These are phyloP conservation scores for Termitomyces sp. DNA, from an alignment of 768 basidiomycete genomes.

Conservation along the genomic window DNA sequence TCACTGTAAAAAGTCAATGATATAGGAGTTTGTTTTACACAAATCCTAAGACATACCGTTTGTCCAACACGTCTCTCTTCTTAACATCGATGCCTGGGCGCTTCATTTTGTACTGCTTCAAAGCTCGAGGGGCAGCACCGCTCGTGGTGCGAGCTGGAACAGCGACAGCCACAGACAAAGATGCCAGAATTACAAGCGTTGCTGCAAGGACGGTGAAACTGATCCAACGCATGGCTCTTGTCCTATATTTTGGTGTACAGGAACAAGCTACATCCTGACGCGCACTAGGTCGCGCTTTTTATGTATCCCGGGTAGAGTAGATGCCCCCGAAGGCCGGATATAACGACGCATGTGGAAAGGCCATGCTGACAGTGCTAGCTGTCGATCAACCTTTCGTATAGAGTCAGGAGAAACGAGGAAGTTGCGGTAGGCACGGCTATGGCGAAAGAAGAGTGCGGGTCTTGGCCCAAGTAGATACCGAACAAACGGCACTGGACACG, in stretches of 20 bases:
- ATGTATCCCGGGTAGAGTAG: background rate
- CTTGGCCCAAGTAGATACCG: conserved; percentile 3
- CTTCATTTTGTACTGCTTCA: conserved; percentile 15
- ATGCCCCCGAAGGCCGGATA: conserved; percentile 1
- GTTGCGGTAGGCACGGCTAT: conserved; percentile 6
- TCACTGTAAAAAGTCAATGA: background rate
- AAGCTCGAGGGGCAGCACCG: background rate
- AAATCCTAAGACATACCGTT: background rate
- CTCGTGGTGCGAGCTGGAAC: conserved; percentile 3
- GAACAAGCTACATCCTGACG: background rate
- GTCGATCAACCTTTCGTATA: conserved; percentile 6
- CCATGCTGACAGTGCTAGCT: conserved; percentile 8
- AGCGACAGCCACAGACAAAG: background rate
- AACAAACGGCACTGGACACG: background rate
- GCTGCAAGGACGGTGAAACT: background rate
- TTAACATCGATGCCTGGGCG: background rate
- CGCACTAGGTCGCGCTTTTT: background rate
- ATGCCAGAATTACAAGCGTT: conserved; percentile 1
- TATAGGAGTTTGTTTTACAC: background rate
- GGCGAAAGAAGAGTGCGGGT: conserved; percentile 8
- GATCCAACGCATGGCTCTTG: conserved; percentile 7
- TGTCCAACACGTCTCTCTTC: background rate
- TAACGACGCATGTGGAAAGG: conserved; percentile 3
- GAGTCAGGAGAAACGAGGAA: conserved; percentile 8
- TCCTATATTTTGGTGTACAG: background rate